Base-by-base conservation (phyloP, 208 protist genomes). In the Angomonas desouzai region DNA sequence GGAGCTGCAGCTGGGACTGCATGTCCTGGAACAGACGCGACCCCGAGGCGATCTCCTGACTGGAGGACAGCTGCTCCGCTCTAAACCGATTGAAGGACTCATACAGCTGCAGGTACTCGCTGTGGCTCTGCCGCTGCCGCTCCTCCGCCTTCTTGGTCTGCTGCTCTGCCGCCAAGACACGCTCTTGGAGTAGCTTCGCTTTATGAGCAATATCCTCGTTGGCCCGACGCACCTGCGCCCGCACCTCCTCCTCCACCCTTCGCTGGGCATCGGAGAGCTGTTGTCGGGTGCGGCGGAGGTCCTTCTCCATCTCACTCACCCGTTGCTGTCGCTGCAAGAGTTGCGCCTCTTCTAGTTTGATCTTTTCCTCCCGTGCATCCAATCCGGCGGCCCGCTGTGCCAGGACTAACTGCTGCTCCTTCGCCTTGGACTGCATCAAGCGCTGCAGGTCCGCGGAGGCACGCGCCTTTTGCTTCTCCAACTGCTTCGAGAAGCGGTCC, bases 121-220 rank as follows among this genome's bases (percentile, higher is more conserved):
- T 51, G 63, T 91, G 81, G 11, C 70, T 68, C 60, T 81, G 72
- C 40, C 76, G 74, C 64, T 87, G 75, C 20, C 88, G 76, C 66
- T 94, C 81, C 22, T 94, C 84, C 7, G 79, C 76, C 7, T 77
- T 81, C 53, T 76, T 28, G 29, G 80, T 66, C 63, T 89, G 79
- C 49, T 64, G 74, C 70, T 94, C 84, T 23, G 77, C 76, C 3
- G 70, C 77, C 59, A 59, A 66, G 27, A 87, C 77, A 0, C 76
- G 72, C 68, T 87, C 70, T 55, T 81, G 74, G 32, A 85, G 71
- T 3, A 90, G 70, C 16, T 62, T 63, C 9, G 68, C 62, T 28
- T 72, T 66, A 59, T 86, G 79, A 2, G 66, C 70, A 23, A 89
- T 76, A 48, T 89, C 85, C 29, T 91, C 83, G 67, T 90, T 91